Evolutionary conservation across 352 stramenopile species (phyloP).

Genomic region (Globisporangium okanoganense): DNA sequence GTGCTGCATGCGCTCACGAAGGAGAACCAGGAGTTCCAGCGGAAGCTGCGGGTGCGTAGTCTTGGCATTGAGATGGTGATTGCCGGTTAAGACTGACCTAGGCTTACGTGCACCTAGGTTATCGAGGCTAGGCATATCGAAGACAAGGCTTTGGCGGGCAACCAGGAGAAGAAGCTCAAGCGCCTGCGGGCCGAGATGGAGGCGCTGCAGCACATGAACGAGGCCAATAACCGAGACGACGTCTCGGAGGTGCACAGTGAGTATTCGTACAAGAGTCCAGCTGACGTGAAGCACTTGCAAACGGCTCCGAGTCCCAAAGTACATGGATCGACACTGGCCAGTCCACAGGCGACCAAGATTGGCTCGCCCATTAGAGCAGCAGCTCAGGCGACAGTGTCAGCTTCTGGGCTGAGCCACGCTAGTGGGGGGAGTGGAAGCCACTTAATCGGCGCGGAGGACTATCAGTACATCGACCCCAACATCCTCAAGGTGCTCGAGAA

Average conservation of each 20-base stretch:
- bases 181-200: slow-evolving; percentile 65
- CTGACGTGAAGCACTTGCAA: slow-evolving; percentile 15
- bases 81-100: not conserved
- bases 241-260: slow-evolving; percentile 21
- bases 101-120: slow-evolving; percentile 23
- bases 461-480: slow-evolving; percentile 74
- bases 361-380: not conserved
- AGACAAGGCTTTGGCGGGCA: slow-evolving; percentile 47
- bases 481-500: slow-evolving; percentile 81
- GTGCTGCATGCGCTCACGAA: slow-evolving; percentile 52
- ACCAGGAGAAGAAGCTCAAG: slow-evolving; percentile 72
- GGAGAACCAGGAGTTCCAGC: slow-evolving; percentile 68
- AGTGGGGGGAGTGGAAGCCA: slow-evolving; percentile 11
- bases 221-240: slow-evolving; percentile 34
- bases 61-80: not conserved
- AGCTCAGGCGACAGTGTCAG: slow-evolving; percentile 2
- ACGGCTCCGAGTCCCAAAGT: not conserved
- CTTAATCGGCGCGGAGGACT: slow-evolving; percentile 37
- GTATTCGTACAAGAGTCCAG: slow-evolving; percentile 6
- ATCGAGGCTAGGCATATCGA: slow-evolving; percentile 54
- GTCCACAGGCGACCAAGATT: not conserved
- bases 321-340: not conserved
- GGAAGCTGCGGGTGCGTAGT: slow-evolving; percentile 45
- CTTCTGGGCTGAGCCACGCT: not conserved
- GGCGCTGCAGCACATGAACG: slow-evolving; percentile 67